Percentiles rank a stretch among this genome's conserved stretches.
Evolutionary conservation across 208 protist species (phyloP).

Genomic region (Acanthamoeba polyphaga): DNA sequence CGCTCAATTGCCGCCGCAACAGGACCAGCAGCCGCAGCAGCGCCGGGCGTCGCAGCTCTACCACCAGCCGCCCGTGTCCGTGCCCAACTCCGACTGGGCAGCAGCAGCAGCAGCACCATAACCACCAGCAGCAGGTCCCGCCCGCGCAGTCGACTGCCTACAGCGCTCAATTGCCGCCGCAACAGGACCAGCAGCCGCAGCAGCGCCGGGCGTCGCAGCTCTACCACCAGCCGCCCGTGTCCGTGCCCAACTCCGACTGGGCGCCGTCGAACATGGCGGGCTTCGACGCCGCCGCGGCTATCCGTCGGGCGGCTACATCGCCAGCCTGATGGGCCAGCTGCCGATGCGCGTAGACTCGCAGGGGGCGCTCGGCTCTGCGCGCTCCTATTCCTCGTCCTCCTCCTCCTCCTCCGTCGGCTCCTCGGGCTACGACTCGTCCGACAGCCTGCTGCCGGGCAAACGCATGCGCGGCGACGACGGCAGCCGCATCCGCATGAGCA

Average conservation of each 20-base stretch:
- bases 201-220: background rate
- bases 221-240: too few relatives aligned
- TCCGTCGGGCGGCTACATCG: background rate
- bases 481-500: background rate
- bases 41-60: background rate
- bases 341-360: background rate
- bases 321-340: background rate
- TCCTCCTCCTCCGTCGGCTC: background rate
- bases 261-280: too few relatives aligned
- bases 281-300: background rate
- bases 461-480: conserved; percentile 2
- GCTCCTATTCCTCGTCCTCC: background rate
- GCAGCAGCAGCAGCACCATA: background rate
- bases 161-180: background rate
- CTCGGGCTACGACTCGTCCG: conserved; percentile 10
- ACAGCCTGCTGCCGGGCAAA: background rate
- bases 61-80: too few relatives aligned
- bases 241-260: background rate
- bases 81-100: background rate
- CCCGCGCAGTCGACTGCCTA: background rate
- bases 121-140: background rate
- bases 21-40: background rate
- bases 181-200: background rate
- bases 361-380: background rate
- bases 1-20: background rate